Evolutionary conservation across 805 yeast species (phyloP).

Genomic region (Starmerella bombi): DNA sequence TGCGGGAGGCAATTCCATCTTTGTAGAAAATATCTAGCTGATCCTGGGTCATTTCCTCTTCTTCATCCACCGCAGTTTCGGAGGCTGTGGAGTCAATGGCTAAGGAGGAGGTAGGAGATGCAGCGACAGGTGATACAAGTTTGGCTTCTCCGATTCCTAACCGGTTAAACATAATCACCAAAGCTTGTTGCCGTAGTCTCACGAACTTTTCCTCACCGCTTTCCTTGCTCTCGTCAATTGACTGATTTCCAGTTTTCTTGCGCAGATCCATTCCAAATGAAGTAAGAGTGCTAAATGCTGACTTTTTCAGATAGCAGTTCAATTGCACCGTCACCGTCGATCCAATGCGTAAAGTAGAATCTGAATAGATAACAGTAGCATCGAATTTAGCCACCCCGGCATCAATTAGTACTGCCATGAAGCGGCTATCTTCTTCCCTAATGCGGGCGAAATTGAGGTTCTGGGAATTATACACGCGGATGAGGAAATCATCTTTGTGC

Average conservation of each 20-base stretch:
- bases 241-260: conserved; percentile 11
- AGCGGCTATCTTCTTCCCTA: conserved; percentile 53
- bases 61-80: conserved; percentile 17
- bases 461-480: conserved; percentile 24
- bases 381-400: conserved; percentile 41
- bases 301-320: conserved; percentile 43
- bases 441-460: conserved; percentile 61
- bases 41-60: conserved; percentile 43
- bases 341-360: conserved; percentile 51
- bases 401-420: conserved; percentile 53
- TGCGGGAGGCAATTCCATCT: conserved; percentile 34
- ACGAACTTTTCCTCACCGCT: conserved; percentile 40
- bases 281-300: conserved; percentile 23
- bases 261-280: conserved; percentile 11
- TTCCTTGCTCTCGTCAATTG: conserved; percentile 33
- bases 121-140: conserved; percentile 9
- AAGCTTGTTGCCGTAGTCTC: conserved; percentile 42
- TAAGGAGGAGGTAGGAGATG: conserved; percentile 1
- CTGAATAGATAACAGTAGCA: conserved; percentile 46
- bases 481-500: conserved; percentile 22
- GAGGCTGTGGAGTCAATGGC: conserved; percentile 15
- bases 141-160: conserved; percentile 26
- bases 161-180: conserved; percentile 42
- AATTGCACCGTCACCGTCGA: conserved; percentile 60
- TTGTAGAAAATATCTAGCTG: conserved; percentile 66